Evolutionary conservation across 2,329 filamentous ascomycete genomes (phyloP), one percentile per base, ranked within the genome.

Genomic region (Scedosporium aurantiacum): DNA sequence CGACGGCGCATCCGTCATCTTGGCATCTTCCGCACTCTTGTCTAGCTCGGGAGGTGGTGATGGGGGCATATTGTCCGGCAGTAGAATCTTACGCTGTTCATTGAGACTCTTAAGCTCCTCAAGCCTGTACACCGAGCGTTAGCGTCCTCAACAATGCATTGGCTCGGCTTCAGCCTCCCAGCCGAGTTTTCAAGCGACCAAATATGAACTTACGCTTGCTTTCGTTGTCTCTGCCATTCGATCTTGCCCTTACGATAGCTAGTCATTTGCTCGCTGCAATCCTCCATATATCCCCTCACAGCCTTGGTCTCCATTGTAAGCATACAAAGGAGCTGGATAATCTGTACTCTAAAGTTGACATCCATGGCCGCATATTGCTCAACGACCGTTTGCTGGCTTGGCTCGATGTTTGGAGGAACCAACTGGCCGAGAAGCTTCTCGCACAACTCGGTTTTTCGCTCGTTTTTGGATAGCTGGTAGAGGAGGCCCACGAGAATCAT

Each of bases 171-270:
- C 43, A 6, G 28, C 5, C 5, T 10, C 28, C 28, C 28, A 32
- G 28, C 7, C 28, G 7, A 32, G 28, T 32, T 32, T 32, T 32
- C 7, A 16, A 45, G 56, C 32, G 27, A 14, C 32, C 5, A 25
- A 32, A 40, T 45, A 50, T 28, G 10, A 25, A 80, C 83, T 73
- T 76, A 86, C 82, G 79, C 77, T 72, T 82, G 79, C 66, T 86
- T 86, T 65, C 89, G 86, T 67, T 89, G 84, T 65, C 91, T 84
- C 74, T 97, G 93, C 74, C 86, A 88, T 66, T 96, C 90, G 64
- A 97, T 96, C 76, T 96, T 97, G 71, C 95, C 89, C 73, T 99
- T 99, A 58, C 94, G 87, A 69, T 95, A 91, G 61, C 86, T 85
- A 1, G 94, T 99, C 92, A 97, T 97, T 60, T 91, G 89, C 69